Evolutionary conservation across 306 rosid species (phyloP).

Genomic region (Medicago lupulina): DNA sequence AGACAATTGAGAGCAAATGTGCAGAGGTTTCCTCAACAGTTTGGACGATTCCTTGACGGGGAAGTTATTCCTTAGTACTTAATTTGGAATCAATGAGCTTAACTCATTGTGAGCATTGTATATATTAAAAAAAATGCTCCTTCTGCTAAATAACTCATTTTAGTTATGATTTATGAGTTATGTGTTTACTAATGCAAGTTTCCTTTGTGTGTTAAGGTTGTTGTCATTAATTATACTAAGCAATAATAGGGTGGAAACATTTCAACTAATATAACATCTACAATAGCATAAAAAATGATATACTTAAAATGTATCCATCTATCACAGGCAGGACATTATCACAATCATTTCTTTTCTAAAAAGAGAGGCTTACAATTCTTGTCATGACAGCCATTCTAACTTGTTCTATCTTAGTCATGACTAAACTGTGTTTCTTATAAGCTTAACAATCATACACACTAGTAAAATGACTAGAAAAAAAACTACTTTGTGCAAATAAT

Average conservation of each 20-base stretch:
- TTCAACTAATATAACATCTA: background rate
- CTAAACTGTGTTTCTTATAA: background rate
- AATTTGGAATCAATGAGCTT: constrained; percentile 35
- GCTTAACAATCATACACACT: background rate
- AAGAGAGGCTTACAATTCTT: too few species aligned
- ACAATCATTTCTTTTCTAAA: background rate
- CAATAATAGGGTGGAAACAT: background rate
- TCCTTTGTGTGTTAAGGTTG: background rate
- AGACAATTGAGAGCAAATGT: constrained; percentile 50
- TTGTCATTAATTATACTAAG: background rate
- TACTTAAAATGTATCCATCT: background rate
- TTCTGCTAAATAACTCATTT: constrained; percentile 40
- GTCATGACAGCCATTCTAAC: background rate
- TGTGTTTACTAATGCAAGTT: background rate
- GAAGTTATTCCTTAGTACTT: constrained; percentile 48
- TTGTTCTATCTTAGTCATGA: background rate
- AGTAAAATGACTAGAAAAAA: background rate
- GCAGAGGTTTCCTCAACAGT: constrained; percentile 43
- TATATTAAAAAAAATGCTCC: constrained; percentile 33
- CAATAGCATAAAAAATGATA: background rate
- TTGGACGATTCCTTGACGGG: constrained; percentile 45
- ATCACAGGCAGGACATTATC: background rate
- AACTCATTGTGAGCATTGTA: constrained; percentile 18
- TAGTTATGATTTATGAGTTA: constrained; percentile 21
- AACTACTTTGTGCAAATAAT: background rate